Base-by-base conservation (phyloP, 2,329 filamentous ascomycete genomes). In the Dichotomopilus funicola region DNA sequence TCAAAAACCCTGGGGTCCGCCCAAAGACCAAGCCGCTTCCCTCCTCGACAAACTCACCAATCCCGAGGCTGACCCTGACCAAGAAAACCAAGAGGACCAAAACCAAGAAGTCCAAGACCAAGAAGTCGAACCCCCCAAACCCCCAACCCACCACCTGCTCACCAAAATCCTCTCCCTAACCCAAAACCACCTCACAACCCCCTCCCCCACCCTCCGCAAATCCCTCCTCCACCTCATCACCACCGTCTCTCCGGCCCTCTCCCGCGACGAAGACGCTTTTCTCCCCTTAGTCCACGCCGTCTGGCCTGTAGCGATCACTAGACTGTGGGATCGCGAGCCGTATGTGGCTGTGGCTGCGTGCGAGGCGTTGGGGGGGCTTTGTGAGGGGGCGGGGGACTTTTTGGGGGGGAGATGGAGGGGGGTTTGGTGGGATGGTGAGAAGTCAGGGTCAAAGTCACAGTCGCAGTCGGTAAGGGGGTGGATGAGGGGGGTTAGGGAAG, bases 141-240 rank as follows among this genome's bases (percentile, higher is more conserved):
- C 87, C 46, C 87, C 88, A 61, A 89, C 88, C 0, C 95, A 95
- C 69, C 78, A 78, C n/a, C 79, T 96, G 9, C 81, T 97, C 3
- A 78, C 90, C 37, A 86, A 86, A 55, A 94, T 99, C 55, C 83
- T 91, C 31, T 81, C 82, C 49, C 82, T 95, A 1, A 92, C 91
- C 5, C 91, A 96, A 66, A 86, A 96, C 67, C 94, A 96, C 70
- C 80, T 99, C 9, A 91, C 92, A 5, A 91, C 90, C 0, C 85
- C 89, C 0, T 91, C 90, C 0, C 84, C 91, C 0, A 81, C 83
- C 9, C 79, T 99, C 7, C 85, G 92, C 42, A 83, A 83, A 35
- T 89, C 87, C 0, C 78, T 99, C 3, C 81, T 99, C 8, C 80
- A 83, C 12, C 82, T 97, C 5, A 80, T 97, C 10, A 75, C 79